Evolutionary conservation across 371 early-diverging fungal genomes (phyloP), one percentile per base, ranked within the genome.

Genomic region (Mucor lusitanicus): DNA sequence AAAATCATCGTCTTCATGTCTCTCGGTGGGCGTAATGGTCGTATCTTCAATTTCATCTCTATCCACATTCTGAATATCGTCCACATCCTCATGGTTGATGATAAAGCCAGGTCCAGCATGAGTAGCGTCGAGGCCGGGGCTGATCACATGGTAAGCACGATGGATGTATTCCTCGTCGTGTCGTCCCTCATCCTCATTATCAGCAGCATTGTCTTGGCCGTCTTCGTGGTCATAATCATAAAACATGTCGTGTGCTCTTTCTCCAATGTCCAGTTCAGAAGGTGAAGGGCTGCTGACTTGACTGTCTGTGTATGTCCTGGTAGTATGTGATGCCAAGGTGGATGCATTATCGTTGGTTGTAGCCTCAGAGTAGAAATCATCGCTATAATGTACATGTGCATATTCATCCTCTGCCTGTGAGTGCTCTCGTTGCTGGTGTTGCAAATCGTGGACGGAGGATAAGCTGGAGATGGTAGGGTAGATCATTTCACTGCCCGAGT

Each of bases 261-360:
- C 65, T 15, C 58, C 67, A 15, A 61, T 30, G 17, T 67, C 61
- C 3, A 67, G 40, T n/a, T 67, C 61, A 19, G 61, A 67, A 6
- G 61, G 15, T 0, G 67, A 15, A 21, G 61, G 61, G 9, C 68
- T 67, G 57, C 68, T 67, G 2, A 67, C 55, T 56, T 67, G 68
- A n/a, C 68, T 67, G 27, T 67, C 37, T 13, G 68, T 67, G 25
- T 67, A 60, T 1, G 61, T 67, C 35, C 37, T n/a, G 5, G 59
- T 58, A 19, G 65, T 65, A 4, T 46, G 25, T 1, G 68, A 56
- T 33, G 42, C 28, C 4, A 61, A 23, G 5, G 46, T 58, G 11
- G 65, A 65, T 6, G 3, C 30, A 37, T 59, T 42, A 12, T 65
- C 59, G 13, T 39, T 48, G 21, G 60, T 30, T 2, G 61, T 59